Evolutionary conservation across 2,329 filamentous ascomycete species (phyloP), one percentile per base, ranked within the genome.

Genomic region (Apiospora pterosperma): DNA sequence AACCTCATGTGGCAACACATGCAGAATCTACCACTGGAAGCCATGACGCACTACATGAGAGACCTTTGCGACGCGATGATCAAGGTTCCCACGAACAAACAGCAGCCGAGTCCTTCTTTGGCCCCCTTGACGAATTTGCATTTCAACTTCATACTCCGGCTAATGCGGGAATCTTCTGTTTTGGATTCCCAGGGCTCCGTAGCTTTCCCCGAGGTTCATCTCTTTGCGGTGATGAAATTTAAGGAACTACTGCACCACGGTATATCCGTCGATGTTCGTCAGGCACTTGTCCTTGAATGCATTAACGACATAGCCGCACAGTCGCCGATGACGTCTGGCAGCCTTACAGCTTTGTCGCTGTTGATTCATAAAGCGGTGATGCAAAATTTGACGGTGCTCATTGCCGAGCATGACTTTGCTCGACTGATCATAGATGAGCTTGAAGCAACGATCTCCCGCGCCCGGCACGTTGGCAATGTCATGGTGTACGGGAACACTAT

Each of bases 1-100:
- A 74, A 90, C 7, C 89, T 93, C 71, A 76, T 95, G 36, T 92
- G 89, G 71, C 80, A 85, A 61, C 96, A 96, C 74, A 82, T 96
- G 31, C 80, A 88, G 63, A 80, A 82, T 7, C 79, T 92, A 19
- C 87, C 90, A 1, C 78, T 92, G 23, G 82, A 87, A 36, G 80
- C 81, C 1, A 92, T 92, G 72, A 89, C 88, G 55, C 72, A 79
- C 1, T 78, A 82, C 16, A 88, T 92, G 80, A 81, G 89, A 48
- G 80, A 85, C 4, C 85, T 92, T 60, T 90, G 86, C 72, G 83
- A 87, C 19, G 76, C 76, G 12, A 75, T 92, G 6, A 79, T 92
- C 61, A 80, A 80, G 41, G 76, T 81, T 7, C 61, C 85, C 60
- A 71, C 81, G 41, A 74, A 77, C 6, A 87, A 84, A 69, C 77